These are phyloP conservation scores for Rhodotorula sphaerocarpa DNA, from an alignment of 768 basidiomycete genomes.

Conservation along the genomic window DNA sequence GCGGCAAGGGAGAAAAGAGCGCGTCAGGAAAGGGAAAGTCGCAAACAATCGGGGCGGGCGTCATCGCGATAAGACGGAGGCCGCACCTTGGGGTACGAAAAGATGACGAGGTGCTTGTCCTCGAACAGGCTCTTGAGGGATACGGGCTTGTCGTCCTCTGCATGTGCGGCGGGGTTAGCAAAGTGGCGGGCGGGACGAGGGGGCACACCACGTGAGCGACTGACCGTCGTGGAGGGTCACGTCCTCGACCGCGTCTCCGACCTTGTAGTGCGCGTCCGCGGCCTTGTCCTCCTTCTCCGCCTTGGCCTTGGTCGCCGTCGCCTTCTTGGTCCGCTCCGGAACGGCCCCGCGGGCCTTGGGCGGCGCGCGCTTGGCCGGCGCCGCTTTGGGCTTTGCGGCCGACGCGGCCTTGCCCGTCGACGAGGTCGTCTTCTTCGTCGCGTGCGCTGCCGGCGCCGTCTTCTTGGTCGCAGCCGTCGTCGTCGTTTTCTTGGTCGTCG, in stretches of 20 bases:
- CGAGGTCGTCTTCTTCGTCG: neutral
- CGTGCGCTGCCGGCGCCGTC: too few species aligned
- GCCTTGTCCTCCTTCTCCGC: slow-evolving; percentile 25
- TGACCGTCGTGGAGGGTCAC: slow-evolving; percentile 76
- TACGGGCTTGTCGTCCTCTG: slow-evolving; percentile 26
- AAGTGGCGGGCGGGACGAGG: neutral
- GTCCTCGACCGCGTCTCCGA: slow-evolving; percentile 68
- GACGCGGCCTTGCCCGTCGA: neutral
- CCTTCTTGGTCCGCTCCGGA: slow-evolving; percentile 17
- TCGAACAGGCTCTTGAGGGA: slow-evolving; percentile 18
- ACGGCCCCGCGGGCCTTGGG: too few species aligned
- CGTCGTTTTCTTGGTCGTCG: neutral
- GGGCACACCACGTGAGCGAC: slow-evolving; percentile 56
- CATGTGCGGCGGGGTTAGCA: neutral
- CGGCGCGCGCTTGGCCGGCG: neutral
- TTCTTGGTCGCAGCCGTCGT: too few species aligned
- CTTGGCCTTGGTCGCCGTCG: slow-evolving; percentile 20
- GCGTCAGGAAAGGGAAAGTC: too few species aligned
- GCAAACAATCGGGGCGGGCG: too few species aligned
- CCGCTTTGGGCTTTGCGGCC: neutral
- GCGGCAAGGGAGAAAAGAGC: neutral
- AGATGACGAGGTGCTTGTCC: slow-evolving; percentile 60
- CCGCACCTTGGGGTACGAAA: slow-evolving; percentile 54
- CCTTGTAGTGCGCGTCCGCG: slow-evolving; percentile 48
- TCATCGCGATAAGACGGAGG: too few species aligned